Conservation (phyloP, 768 basidiomycete species). For the Macrolepiota fuliginosa region DNA sequence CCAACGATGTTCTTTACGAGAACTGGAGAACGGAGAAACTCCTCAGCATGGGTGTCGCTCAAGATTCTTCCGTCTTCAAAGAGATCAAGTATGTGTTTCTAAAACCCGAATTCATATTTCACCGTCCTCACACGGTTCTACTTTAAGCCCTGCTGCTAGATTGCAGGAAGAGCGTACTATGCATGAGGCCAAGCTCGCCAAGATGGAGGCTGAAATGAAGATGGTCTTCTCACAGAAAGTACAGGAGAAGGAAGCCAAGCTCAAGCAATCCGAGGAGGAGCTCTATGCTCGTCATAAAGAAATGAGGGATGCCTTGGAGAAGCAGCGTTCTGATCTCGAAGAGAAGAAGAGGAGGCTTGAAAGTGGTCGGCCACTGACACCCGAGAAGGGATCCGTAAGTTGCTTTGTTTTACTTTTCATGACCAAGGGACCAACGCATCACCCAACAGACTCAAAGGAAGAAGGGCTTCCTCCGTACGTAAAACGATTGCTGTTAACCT, state of each 20-base stretch:
- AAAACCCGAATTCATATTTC: neutral
- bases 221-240: constrained; percentile 99
- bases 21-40: constrained; percentile 98
- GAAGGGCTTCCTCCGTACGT: constrained; percentile 77
- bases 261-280: constrained; percentile 99
- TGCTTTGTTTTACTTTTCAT: constrained; percentile 12
- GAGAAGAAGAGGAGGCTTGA: constrained; percentile 98
- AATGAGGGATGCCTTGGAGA: constrained; percentile 99
- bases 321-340: constrained; percentile 92
- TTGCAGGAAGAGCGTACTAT: constrained; percentile 94
- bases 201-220: constrained; percentile 99
- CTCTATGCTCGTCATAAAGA: constrained; percentile 98
- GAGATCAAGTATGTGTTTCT: constrained; percentile 86
- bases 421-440: constrained; percentile 16
- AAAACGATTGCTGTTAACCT: constrained; percentile 30
- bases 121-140: constrained; percentile 17
- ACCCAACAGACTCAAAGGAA: constrained; percentile 53
- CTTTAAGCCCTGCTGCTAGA: constrained; percentile 84
- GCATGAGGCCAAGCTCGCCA: constrained; percentile 96
- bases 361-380: constrained; percentile 91
- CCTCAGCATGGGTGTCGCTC: constrained; percentile 95
- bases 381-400: constrained; percentile 86
- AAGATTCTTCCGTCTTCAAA: constrained; percentile 97
- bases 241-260: constrained; percentile 97
- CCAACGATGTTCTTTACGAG: constrained; percentile 94